Evolutionary conservation across 129 eudicot genomes (phyloP).

Genomic region (Helianthus tuberosus): DNA sequence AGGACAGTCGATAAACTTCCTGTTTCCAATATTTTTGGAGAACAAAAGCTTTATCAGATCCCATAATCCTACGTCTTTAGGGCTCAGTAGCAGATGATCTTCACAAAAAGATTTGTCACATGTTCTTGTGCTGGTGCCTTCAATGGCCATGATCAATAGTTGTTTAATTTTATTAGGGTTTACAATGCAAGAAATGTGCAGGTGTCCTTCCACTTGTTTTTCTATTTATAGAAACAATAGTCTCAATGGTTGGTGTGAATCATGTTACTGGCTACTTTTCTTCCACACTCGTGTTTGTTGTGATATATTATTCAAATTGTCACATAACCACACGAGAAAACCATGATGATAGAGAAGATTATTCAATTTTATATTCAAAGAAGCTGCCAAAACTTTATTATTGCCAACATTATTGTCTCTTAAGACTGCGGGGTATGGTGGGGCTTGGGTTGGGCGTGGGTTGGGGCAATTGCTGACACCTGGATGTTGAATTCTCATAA

Average conservation of each 20-base stretch:
- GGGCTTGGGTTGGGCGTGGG: too few relatives aligned
- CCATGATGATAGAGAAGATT: too few relatives aligned
- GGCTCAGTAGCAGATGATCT: conserved; percentile 51
- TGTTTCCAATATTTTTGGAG: conserved; percentile 37
- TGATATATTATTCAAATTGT: not conserved
- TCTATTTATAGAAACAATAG: conserved; percentile 4
- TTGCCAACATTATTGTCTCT: too few relatives aligned
- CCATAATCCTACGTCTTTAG: conserved; percentile 47
- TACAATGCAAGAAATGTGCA: not conserved
- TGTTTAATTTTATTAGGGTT: not conserved
- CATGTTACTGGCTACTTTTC: not conserved
- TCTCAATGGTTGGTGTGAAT: not conserved
- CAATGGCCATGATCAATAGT: conserved; percentile 30
- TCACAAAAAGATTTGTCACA: conserved; percentile 49
- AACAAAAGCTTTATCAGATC: conserved; percentile 45
- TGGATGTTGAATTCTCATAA: too few relatives aligned
- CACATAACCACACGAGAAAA: too few relatives aligned
- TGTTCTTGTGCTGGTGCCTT: conserved; percentile 3
- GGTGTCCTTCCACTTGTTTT: not conserved
- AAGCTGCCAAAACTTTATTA: too few relatives aligned
- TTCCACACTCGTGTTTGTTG: not conserved
- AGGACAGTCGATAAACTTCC: conserved; percentile 51
- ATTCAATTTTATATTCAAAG: too few relatives aligned
- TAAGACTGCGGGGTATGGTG: too few relatives aligned
- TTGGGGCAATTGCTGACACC: too few relatives aligned